A percentile compares a stretch with the other conserved stretches of the same genome.
Evolutionary conservation across 2,329 filamentous ascomycete genomes (phyloP).

Genomic region (Hirsutella minnesotensis): DNA sequence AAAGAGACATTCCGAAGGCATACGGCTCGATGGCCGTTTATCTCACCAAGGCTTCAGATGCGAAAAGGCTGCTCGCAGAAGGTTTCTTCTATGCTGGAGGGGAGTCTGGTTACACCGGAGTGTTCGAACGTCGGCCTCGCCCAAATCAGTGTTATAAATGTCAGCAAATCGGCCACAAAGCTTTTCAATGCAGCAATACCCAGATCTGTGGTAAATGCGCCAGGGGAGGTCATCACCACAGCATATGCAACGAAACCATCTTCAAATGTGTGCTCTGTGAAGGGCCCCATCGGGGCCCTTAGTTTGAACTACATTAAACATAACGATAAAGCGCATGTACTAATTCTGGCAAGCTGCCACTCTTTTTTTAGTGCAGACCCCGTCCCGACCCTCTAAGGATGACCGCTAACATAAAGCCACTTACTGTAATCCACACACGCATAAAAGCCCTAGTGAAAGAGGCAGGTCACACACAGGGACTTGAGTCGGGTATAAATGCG

Average conservation of each 20-base stretch:
- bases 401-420: too few relatives aligned
- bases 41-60: slow-evolving; percentile 9
- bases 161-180: slow-evolving; percentile 16
- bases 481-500: too few relatives aligned
- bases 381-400: too few relatives aligned
- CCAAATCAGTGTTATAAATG: slow-evolving; percentile 18
- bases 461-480: too few relatives aligned
- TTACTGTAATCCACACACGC: too few relatives aligned
- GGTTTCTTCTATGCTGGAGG: slow-evolving; percentile 11
- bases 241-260: slow-evolving; percentile 5
- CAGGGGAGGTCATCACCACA: slow-evolving; percentile 10
- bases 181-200: slow-evolving; percentile 13
- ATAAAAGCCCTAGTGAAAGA: too few relatives aligned
- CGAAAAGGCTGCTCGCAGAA: slow-evolving; percentile 8
- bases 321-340: too few relatives aligned
- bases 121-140: slow-evolving; percentile 10
- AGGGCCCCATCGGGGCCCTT: too few relatives aligned
- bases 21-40: slow-evolving; percentile 14
- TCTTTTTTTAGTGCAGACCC: too few relatives aligned
- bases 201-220: slow-evolving; percentile 9
- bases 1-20: slow-evolving; percentile 9
- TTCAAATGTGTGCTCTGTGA: slow-evolving; percentile 10
- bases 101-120: slow-evolving; percentile 8
- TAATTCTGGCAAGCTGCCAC: too few relatives aligned
- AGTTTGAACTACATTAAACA: too few relatives aligned